phyloP scores from a whole-genome alignment of 208 protist species.

The Histomonas meleagridis region DNA sequence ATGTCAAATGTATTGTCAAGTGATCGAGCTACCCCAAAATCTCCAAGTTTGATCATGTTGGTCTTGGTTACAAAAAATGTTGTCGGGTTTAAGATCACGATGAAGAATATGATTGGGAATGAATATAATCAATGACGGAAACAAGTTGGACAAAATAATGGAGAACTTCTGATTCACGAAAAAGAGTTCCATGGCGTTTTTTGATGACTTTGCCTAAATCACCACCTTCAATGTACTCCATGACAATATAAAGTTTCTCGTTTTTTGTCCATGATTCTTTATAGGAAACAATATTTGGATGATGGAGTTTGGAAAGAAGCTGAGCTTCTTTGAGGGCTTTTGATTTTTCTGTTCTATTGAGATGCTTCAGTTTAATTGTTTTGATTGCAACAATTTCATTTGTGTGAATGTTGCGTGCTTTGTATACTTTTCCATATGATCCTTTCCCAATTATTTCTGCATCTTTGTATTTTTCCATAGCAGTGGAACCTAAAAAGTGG shows the following conservation, averaged over 20 bases:
- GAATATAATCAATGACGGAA: no score
- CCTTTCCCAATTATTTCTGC: not conserved
- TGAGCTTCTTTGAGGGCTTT: not conserved
- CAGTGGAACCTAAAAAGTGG: no score
- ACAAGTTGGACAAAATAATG: no score
- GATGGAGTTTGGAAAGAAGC: not conserved
- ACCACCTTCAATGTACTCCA: not conserved
- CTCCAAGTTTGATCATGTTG: slow-evolving; percentile 45
- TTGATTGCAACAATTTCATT: not conserved
- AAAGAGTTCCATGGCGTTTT: not conserved
- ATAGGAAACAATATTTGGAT: not conserved
- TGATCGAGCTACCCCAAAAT: slow-evolving; percentile 43
- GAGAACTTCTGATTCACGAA: no score
- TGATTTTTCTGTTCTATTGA: not conserved
- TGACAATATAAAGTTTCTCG: not conserved
- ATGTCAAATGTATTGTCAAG: slow-evolving; percentile 9
- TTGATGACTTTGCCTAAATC: not conserved
- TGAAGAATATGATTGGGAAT: no score
- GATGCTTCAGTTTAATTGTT: not conserved
- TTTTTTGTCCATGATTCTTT: not conserved
- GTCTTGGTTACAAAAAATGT: not conserved
- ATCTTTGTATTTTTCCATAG: no score
- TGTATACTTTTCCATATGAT: not conserved
- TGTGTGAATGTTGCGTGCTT: not conserved
- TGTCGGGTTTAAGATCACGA: not conserved